These are phyloP conservation scores for Dictyostelium capitatum DNA, from an alignment of 78 protist genomes.

Conservation along the genomic window DNA sequence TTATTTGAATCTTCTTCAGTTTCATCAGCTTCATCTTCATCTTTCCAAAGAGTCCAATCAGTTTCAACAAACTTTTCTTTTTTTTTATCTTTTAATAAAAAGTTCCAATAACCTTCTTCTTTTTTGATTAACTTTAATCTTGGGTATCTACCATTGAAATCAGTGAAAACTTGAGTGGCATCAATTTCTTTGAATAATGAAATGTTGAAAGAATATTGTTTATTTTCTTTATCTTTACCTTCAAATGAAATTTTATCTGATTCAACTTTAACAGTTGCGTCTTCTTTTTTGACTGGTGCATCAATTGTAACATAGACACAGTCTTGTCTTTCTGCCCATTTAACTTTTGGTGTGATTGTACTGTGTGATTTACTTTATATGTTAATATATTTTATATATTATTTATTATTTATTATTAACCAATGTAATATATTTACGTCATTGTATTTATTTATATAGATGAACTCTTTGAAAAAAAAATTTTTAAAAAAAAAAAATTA, in stretches of 20 bases:
- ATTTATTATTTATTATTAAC: background rate
- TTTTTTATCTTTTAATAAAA: slow-evolving; percentile 27
- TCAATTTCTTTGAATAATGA: slow-evolving; percentile 44
- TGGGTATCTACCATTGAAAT: slow-evolving; percentile 40
- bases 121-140: slow-evolving; percentile 22
- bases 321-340: slow-evolving; percentile 69
- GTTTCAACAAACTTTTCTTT: slow-evolving; percentile 6
- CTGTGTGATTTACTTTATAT: background rate
- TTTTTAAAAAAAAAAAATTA: background rate
- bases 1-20: slow-evolving; percentile 7
- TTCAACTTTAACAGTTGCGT: slow-evolving; percentile 10
- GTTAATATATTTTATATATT: background rate
- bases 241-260: slow-evolving; percentile 15
- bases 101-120: slow-evolving; percentile 66
- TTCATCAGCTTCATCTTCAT: slow-evolving; percentile 45
- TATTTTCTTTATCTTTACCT: background rate
- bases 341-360: slow-evolving; percentile 14
- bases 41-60: slow-evolving; percentile 69
- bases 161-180: background rate
- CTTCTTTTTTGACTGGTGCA: background rate
- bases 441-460: background rate
- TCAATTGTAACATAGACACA: slow-evolving; percentile 28
- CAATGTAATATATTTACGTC: no score
- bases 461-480: background rate
- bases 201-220: background rate